Conservation (phyloP, 164 flowering plant species). For the Tetracentron sinense region DNA sequence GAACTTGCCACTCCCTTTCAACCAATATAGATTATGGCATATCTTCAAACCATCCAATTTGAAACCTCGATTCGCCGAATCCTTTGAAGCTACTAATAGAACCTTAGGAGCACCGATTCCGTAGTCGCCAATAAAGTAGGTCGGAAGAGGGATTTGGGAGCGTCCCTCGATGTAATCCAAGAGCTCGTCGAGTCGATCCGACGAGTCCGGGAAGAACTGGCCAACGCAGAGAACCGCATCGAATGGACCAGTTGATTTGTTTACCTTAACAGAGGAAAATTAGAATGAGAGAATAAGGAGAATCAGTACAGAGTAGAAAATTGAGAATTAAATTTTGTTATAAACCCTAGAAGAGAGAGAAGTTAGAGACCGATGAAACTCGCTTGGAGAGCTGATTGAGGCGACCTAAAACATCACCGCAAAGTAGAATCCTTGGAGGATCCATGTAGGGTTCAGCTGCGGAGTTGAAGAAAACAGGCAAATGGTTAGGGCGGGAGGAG, state of each 20-base stretch:
- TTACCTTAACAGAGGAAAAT: slow-evolving; percentile 44
- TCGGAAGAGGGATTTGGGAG: slow-evolving; percentile 60
- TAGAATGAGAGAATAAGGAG: not conserved
- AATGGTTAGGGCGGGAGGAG: too few species aligned
- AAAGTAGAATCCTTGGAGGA: slow-evolving; percentile 77
- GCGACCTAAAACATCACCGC: slow-evolving; percentile 88
- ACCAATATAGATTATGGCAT: slow-evolving; percentile 70
- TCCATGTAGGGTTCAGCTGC: slow-evolving; percentile 59
- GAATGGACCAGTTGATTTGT: slow-evolving; percentile 89
- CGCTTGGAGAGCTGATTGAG: slow-evolving; percentile 85
- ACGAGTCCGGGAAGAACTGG: slow-evolving; percentile 82
- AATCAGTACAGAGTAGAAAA: not conserved
- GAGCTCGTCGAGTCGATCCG: slow-evolving; percentile 62
- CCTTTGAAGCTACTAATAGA: slow-evolving; percentile 42
- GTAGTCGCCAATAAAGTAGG: slow-evolving; percentile 90
- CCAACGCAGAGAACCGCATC: slow-evolving; percentile 89
- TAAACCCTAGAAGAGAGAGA: slow-evolving; percentile 15
- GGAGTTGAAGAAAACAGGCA: too few species aligned
- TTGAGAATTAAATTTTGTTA: not conserved
- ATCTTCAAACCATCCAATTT: slow-evolving; percentile 80
- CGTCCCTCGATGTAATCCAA: slow-evolving; percentile 59
- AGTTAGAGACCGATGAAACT: slow-evolving; percentile 46
- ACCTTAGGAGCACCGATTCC: slow-evolving; percentile 69
- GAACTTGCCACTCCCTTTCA: slow-evolving; percentile 91
- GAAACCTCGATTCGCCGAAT: slow-evolving; percentile 56